phyloP scores from a whole-genome alignment of 2,329 filamentous ascomycete species.

The Alternaria brassicicola region DNA sequence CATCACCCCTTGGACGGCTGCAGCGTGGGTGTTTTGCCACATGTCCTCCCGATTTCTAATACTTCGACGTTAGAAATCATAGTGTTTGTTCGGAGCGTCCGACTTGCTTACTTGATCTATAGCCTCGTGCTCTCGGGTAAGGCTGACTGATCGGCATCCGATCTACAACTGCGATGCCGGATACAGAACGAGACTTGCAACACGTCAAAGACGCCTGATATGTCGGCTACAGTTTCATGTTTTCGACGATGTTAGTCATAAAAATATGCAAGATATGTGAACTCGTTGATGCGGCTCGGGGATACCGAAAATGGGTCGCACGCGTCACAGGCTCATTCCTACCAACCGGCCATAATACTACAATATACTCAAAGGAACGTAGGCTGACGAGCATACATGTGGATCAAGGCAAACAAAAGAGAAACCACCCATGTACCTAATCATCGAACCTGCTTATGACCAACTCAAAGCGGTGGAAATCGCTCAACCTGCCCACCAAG shows the following conservation, averaged over 20 bases:
- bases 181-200: neutral
- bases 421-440: neutral
- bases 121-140: neutral
- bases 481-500: neutral
- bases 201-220: neutral
- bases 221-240: neutral
- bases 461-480: neutral
- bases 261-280: neutral
- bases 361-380: neutral
- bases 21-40: neutral
- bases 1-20: neutral
- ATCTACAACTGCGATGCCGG: neutral
- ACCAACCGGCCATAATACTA: neutral
- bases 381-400: neutral
- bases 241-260: neutral
- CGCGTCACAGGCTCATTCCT: neutral
- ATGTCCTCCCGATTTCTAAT: neutral
- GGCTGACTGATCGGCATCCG: neutral
- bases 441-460: neutral
- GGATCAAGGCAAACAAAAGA: neutral
- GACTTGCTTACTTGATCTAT: neutral
- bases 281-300: neutral
- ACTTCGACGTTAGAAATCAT: neutral
- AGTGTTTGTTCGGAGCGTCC: neutral
- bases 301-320: neutral